phyloP scores from a whole-genome alignment of 495 filamentous ascomycete species.

The Penicillium bovifimosum region DNA sequence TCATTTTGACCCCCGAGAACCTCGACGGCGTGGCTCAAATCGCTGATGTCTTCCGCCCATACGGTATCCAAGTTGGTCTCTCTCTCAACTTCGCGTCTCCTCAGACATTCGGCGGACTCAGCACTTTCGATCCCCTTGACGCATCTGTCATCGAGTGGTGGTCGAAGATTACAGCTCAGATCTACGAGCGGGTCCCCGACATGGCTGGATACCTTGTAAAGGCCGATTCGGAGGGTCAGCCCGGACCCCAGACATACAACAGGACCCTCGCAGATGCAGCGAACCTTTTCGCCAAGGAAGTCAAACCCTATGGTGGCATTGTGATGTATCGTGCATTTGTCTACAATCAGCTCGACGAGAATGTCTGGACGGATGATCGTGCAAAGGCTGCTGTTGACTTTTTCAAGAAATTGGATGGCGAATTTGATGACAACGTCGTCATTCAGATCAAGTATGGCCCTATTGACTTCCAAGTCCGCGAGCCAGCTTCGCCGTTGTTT shows the following conservation, averaged over 20 bases:
- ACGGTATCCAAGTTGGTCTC: slow-evolving; percentile 60
- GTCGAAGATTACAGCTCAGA: slow-evolving; percentile 49
- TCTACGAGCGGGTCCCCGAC: slow-evolving; percentile 60
- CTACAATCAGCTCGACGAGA: slow-evolving; percentile 56
- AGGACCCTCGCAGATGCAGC: slow-evolving; percentile 64
- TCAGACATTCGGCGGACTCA: slow-evolving; percentile 47
- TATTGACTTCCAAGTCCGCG: slow-evolving; percentile 72
- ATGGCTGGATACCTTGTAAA: slow-evolving; percentile 67
- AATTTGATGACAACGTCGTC: slow-evolving; percentile 65
- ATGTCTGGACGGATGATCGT: slow-evolving; percentile 59
- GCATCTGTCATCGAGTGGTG: slow-evolving; percentile 55
- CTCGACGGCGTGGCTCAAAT: slow-evolving; percentile 57
- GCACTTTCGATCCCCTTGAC: slow-evolving; percentile 62
- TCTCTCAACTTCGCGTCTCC: slow-evolving; percentile 67
- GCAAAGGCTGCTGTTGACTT: slow-evolving; percentile 65
- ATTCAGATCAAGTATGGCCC: slow-evolving; percentile 71
- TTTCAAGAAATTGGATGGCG: slow-evolving; percentile 58
- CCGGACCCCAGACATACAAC: slow-evolving; percentile 63
- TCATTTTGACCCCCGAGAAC: slow-evolving; percentile 49
- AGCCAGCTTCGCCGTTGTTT: slow-evolving; percentile 64
- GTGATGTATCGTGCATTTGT: slow-evolving; percentile 72
- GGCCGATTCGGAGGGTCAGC: slow-evolving; percentile 69
- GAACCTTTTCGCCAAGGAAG: slow-evolving; percentile 60
- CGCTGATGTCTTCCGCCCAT: slow-evolving; percentile 60
- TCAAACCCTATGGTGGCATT: slow-evolving; percentile 58